Percentiles rank a stretch among this genome's conserved stretches.
phyloP scores from a whole-genome alignment of 129 eudicot genomes.

The Escallonia rubra region DNA sequence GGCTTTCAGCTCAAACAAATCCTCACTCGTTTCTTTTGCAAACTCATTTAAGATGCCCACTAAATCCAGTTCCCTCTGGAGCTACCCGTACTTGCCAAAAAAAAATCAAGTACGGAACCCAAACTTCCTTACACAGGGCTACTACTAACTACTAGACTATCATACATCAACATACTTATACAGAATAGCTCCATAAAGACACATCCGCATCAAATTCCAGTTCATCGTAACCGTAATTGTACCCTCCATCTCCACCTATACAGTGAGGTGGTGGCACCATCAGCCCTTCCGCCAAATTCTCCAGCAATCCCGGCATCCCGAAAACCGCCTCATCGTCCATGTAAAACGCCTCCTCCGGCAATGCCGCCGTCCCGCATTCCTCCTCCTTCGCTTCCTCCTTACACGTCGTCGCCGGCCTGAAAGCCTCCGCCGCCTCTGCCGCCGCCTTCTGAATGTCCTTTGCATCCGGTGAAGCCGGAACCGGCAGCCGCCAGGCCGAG shows the following conservation, averaged over 20 bases:
- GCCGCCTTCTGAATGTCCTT: slow-evolving; percentile 84
- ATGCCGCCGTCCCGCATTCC: background rate
- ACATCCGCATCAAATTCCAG: slow-evolving; percentile 33
- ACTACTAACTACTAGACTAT: no score
- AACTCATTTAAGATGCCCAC: no score
- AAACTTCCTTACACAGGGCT: background rate
- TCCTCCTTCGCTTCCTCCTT: background rate
- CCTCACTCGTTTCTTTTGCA: no score
- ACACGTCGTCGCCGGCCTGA: slow-evolving; percentile 29
- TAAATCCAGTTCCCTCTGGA: background rate
- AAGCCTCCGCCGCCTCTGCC: slow-evolving; percentile 66
- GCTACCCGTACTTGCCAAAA: background rate
- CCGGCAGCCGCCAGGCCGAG: slow-evolving; percentile 71
- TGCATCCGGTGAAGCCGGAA: slow-evolving; percentile 40
- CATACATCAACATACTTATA: slow-evolving; percentile 1
- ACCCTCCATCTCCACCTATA: slow-evolving; percentile 5
- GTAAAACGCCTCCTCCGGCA: slow-evolving; percentile 15
- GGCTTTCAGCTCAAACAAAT: no score
- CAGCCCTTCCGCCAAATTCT: slow-evolving; percentile 60
- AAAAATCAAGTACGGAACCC: background rate
- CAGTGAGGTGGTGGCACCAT: slow-evolving; percentile 57
- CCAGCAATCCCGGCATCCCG: slow-evolving; percentile 55
- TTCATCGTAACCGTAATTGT: slow-evolving; percentile 27
- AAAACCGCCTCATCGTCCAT: slow-evolving; percentile 59
- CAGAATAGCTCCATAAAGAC: slow-evolving; percentile 50